Evolutionary conservation across 1,139 yeast genomes (phyloP).

Genomic region (Suhomyces maxii): DNA sequence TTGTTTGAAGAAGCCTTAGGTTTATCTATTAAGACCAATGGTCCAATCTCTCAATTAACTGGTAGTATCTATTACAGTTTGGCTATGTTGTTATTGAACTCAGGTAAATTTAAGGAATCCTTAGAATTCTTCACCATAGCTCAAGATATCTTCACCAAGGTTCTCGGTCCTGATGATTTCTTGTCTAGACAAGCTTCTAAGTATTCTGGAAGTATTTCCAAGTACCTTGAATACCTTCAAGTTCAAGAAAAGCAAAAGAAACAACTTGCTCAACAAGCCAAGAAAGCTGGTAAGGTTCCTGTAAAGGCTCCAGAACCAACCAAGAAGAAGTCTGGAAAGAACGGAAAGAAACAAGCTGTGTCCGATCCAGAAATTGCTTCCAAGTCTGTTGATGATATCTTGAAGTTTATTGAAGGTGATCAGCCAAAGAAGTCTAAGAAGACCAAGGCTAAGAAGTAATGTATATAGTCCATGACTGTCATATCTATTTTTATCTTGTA

Average conservation of each 20-base stretch:
- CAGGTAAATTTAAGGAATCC: conserved; percentile 56
- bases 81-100: conserved; percentile 61
- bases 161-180: conserved; percentile 62
- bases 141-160: conserved; percentile 52
- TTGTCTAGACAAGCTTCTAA: conserved; percentile 63
- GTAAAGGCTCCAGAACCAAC: conserved; percentile 23
- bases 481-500: conserved; percentile 12
- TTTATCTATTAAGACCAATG: conserved; percentile 53
- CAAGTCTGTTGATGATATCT: conserved; percentile 66
- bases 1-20: conserved; percentile 46
- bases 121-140: conserved; percentile 53
- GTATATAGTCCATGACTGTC: conserved; percentile 11
- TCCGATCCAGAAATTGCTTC: conserved; percentile 57
- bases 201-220: conserved; percentile 55
- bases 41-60: conserved; percentile 57
- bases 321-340: conserved; percentile 11
- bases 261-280: conserved; percentile 22
- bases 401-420: conserved; percentile 63
- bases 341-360: conserved; percentile 18
- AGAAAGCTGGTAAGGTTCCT: conserved; percentile 13
- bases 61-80: conserved; percentile 64
- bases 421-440: conserved; percentile 20
- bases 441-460: conserved; percentile 19
- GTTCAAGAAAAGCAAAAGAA: conserved; percentile 32
- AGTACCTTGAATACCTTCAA: conserved; percentile 39